phyloP scores from a whole-genome alignment of 768 basidiomycete species.

The Paxillus rubicundulus region DNA sequence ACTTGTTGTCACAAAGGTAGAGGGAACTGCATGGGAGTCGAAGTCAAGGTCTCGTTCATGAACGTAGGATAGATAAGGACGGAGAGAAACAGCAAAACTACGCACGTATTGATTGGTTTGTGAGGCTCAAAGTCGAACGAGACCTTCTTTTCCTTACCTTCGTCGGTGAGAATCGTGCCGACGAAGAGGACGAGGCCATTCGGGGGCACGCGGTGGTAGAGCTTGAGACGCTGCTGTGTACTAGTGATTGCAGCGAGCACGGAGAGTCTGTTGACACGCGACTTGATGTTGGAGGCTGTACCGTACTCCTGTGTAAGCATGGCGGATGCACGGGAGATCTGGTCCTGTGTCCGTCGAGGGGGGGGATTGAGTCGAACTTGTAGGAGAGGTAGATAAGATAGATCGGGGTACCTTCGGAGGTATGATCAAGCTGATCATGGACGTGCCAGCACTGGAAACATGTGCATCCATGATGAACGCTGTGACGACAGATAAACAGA shows the following conservation, averaged over 20 bases:
- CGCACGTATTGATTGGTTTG: conserved; percentile 98
- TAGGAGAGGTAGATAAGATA: conserved; percentile 4
- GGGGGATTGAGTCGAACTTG: background rate
- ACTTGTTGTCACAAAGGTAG: conserved; percentile 99
- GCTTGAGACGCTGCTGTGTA: conserved; percentile 95
- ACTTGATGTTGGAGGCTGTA: conserved; percentile 99
- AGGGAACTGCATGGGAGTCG: conserved; percentile 61
- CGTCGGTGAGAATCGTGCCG: conserved; percentile 95
- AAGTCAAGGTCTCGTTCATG: background rate
- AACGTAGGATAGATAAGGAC: background rate
- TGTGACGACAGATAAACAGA: background rate
- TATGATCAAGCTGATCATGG: conserved; percentile 98
- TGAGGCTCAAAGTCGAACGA: conserved; percentile 98
- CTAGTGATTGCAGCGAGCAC: conserved; percentile 97
- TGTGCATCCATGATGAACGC: conserved; percentile 22
- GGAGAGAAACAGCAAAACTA: conserved; percentile 8
- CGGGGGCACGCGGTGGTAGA: conserved; percentile 94
- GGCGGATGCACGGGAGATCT: conserved; percentile 89
- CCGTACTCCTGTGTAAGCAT: conserved; percentile 99
- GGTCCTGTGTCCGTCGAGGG: conserved; percentile 52
- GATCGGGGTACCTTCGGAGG: conserved; percentile 74
- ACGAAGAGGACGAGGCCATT: conserved; percentile 98
- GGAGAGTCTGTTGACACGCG: conserved; percentile 95
- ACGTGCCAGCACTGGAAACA: conserved; percentile 78
- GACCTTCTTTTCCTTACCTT: conserved; percentile 99